Evolutionary conservation across 352 stramenopile species (phyloP).

Genomic region (Pythium rishiriense): DNA sequence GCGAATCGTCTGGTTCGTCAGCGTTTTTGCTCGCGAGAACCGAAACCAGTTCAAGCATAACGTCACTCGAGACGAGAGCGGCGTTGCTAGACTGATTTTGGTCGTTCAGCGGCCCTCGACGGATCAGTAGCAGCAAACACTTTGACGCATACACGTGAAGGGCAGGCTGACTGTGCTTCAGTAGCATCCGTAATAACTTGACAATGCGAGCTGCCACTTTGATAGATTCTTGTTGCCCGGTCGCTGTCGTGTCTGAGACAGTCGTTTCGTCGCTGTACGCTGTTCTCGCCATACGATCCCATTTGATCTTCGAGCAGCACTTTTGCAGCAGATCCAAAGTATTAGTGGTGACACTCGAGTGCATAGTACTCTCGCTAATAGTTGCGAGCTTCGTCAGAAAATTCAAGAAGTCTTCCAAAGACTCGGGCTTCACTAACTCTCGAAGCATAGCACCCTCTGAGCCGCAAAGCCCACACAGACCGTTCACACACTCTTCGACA

Average conservation of each 20-base stretch:
- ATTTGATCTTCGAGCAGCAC: constrained; percentile 71
- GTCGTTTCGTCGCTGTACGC: background rate
- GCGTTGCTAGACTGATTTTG: constrained; percentile 31
- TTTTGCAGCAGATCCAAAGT: constrained; percentile 71
- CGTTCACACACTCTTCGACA: constrained; percentile 80
- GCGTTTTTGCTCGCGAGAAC: constrained; percentile 45
- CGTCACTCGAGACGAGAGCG: constrained; percentile 43
- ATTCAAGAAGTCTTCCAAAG: constrained; percentile 55
- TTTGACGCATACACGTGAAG: constrained; percentile 72
- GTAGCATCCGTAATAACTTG: constrained; percentile 39
- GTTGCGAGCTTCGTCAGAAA: constrained; percentile 48
- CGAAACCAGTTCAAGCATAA: constrained; percentile 56
- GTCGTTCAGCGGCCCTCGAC: constrained; percentile 39
- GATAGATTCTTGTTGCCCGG: constrained; percentile 12
- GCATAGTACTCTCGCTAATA: constrained; percentile 35
- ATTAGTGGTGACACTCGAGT: constrained; percentile 65
- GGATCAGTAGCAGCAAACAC: constrained; percentile 64
- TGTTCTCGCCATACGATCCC: constrained; percentile 18
- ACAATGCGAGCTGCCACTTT: constrained; percentile 48
- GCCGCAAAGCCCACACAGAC: constrained; percentile 64
- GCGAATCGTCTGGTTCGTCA: constrained; percentile 70
- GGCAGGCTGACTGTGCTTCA: constrained; percentile 57
- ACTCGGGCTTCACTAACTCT: constrained; percentile 39
- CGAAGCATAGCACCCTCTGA: constrained; percentile 55
- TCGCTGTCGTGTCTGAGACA: background rate